Evolutionary conservation across 306 rosid species (phyloP), one percentile per base, ranked within the genome.

Genomic region (Dalbergia cochinchinensis): DNA sequence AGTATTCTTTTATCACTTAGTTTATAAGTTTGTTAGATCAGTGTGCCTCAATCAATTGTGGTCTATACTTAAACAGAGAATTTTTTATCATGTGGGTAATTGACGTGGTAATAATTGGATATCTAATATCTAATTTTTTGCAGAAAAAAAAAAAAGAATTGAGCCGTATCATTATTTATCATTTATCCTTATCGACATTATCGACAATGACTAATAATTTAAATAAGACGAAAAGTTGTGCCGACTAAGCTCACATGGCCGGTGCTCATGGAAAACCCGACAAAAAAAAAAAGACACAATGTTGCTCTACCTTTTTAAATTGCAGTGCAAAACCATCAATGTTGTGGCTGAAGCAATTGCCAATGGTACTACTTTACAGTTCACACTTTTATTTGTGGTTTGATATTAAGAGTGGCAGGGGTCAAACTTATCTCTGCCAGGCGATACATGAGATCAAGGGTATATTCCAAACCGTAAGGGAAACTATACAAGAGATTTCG

Each of bases 191-290:
- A 54, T 54, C 37, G 10, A 14, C 65, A 16, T 14, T 26, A 60
- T 33, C 11, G 2, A 54, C 10, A 15, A 13, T 3, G n/a, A 26
- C 7, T 4, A 60, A 60, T 60, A 60, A 60, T 31, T 31, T 1
- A 33, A 62, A 62, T 62, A 4, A 16, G 44, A 31, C 34, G 67
- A 62, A 62, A 13, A 31, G 51, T 0, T 65, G 33, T 34, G 47
- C 12, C 51, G 20, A 50, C 70, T 19, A 65, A 65, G 50, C 4
- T 65, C 51, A 65, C 70, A 39, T 16, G 51, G 70, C 50, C 11
- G 70, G 48, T 65, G 51, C 51, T 16, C 20, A 35, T 15, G 51
- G 26, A 39, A 37, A 65, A 65, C 31, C 69, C 51, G 14, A 65
- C 70, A 65, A 65, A 8, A 7, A 26, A 37, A 37, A 8, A 7